These are phyloP conservation scores for Chaetomium tenue DNA, from an alignment of 495 filamentous ascomycete species.

Conservation along the genomic window DNA sequence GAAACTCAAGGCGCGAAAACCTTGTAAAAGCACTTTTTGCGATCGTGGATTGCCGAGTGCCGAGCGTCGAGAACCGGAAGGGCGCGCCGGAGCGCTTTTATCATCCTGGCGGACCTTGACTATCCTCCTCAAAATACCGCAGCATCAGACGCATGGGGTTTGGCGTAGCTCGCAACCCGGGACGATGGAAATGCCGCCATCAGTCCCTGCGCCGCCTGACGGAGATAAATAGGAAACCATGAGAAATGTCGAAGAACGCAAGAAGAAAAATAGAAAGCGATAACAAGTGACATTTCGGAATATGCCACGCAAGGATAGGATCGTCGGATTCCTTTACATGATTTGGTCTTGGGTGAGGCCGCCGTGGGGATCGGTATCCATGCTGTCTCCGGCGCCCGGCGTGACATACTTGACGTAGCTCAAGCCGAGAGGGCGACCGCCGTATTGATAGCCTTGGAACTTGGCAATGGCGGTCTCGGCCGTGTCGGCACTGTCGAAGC, in stretches of 20 bases:
- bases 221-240: constrained; percentile 24
- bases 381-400: constrained; percentile 63
- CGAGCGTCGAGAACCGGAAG: constrained; percentile 16
- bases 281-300: background rate
- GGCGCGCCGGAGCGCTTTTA: background rate
- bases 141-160: constrained; percentile 9
- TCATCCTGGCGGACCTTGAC: constrained; percentile 15
- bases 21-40: constrained; percentile 27
- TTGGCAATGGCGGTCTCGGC: constrained; percentile 94
- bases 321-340: constrained; percentile 59
- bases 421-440: constrained; percentile 87
- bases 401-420: constrained; percentile 88
- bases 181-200: background rate
- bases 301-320: constrained; percentile 3
- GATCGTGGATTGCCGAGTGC: constrained; percentile 23
- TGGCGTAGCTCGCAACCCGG: background rate
- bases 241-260: constrained; percentile 17
- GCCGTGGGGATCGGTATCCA: constrained; percentile 78
- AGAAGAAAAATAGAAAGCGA: constrained; percentile 16
- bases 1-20: constrained; percentile 20
- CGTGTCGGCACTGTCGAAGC: constrained; percentile 79
- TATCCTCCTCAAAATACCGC: constrained; percentile 26
- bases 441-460: constrained; percentile 96
- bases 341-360: constrained; percentile 94
- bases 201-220: background rate